Evolutionary conservation across 345 rosid genomes (phyloP), one percentile per base, ranked within the genome.

Genomic region (Brassica nigra): DNA sequence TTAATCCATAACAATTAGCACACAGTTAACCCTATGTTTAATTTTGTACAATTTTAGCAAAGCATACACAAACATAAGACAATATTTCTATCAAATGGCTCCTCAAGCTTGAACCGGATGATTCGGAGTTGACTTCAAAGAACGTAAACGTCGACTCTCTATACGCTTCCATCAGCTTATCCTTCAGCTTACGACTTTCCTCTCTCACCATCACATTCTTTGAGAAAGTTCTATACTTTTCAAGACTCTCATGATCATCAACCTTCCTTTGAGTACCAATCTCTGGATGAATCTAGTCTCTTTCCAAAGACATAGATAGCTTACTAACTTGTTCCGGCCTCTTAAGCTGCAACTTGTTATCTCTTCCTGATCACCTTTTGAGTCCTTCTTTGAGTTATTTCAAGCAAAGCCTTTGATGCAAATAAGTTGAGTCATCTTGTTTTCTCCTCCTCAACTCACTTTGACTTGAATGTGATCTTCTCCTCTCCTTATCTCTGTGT

Each of bases 121-220:
- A 64, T 68, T 80, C 5, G 66, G 71, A 69, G 68, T 79, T 8
- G 47, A 30, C 80, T 76, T 81, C 33, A 73, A 76, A 29, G 84
- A 81, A n/a, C 91, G 86, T 66, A 88, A 84, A 52, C 77, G 89
- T 81, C 78, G 86, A 54, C 87, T 67, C 81, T 93, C 94, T 62
- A 89, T 77, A 80, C 98, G 97, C 98, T 85, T 95, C 99, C 10
- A 91, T 83, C 75, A 93, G 85, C 83, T 90, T 93, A 30, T 89
- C 92, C 88, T 90, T 88, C 83, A 95, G 86, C 27, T 92, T 88
- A 67, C 65, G 65, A 23, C 8, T 61, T 3, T 83, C 74, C 7
- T 75, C 68, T 66, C 71, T 71, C 33, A 39, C 37, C 0, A 49
- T 54, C 30, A 62, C 76, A 65, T 71, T 72, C 62, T 62, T 78